These are phyloP conservation scores for Termitomyces sp. DNA, from an alignment of 768 basidiomycete species.

Conservation along the genomic window DNA sequence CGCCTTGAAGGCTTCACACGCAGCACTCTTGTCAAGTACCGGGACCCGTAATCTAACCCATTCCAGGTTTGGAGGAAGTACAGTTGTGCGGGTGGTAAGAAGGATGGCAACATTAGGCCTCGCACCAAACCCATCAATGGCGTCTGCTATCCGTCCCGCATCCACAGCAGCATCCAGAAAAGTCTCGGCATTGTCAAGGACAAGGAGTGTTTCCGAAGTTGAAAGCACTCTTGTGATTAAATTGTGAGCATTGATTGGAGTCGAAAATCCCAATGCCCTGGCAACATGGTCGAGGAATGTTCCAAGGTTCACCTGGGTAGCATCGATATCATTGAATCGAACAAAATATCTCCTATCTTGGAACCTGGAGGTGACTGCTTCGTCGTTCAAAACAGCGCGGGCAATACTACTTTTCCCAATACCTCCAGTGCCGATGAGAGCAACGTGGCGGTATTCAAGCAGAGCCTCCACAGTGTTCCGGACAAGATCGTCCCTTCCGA, in stretches of 20 bases:
- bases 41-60: background rate
- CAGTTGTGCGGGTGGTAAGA: background rate
- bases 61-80: no score
- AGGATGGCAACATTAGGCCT: no score
- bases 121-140: constrained; percentile 12
- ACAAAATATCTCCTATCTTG: background rate
- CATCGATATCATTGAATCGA: background rate
- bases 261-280: background rate
- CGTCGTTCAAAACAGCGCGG: background rate
- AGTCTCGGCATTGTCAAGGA: no score
- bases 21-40: constrained; percentile 4
- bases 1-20: constrained; percentile 2
- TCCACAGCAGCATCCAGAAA: constrained; percentile 4
- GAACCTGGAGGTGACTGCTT: background rate
- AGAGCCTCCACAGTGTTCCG: no score
- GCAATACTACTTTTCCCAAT: background rate
- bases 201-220: background rate
- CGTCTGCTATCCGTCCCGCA: constrained; percentile 7
- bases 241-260: background rate
- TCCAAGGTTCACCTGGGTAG: background rate
- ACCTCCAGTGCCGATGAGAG: constrained; percentile 9
- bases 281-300: background rate
- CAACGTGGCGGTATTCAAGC: background rate
- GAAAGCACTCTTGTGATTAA: background rate
- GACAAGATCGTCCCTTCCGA: no score